Evolutionary conservation across 2,329 filamentous ascomycete species (phyloP), one percentile per base, ranked within the genome.

Genomic region (Fusarium newnesense): DNA sequence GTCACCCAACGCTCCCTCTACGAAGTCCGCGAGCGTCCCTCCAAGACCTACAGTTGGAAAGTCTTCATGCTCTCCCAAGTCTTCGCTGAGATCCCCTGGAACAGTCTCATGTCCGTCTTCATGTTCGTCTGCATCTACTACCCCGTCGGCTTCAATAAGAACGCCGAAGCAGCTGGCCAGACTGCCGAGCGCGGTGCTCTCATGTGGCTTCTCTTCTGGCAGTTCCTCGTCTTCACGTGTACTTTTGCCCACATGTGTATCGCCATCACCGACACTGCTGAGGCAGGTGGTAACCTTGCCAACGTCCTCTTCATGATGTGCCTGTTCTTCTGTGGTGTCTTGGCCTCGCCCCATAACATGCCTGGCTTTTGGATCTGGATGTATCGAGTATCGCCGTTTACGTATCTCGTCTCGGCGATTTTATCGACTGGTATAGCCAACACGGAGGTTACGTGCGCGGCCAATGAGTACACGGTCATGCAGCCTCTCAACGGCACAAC

Each of bases 41-140:
- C 92, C 63, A 96, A 95, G 84, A 90, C 93, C 0, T 97, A 97
- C 82, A 91, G 90, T 70, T 97, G 94, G 94, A 91, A 92, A 79
- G 90, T 94, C 8, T 97, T 97, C 79, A 93, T 97, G 87, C 85
- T 96, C 30, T 91, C 92, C 60, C 93, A 95, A 79, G 92, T 97
- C 73, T 82, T 95, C 18, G 93, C 94, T 65, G 95, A 97, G 81
- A 85, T 97, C 2, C 94, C 94, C 0, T 97, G 93, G 91, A 94
- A 96, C 80, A 88, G 91, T 0, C 83, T 96, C 57, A 92, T 93
- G 87, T 90, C 91, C 2, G 86, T 92, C 21, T 82, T 97, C 74
- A 91, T 95, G 84, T 97, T 87, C 84, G 86, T 94, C 77, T 91
- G 87, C 80, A 95, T 93, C 88, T 97, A 97, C 86, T 97, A 95